Base-by-base conservation (phyloP, 2,329 filamentous ascomycete genomes). In the Whalleya microplaca region DNA sequence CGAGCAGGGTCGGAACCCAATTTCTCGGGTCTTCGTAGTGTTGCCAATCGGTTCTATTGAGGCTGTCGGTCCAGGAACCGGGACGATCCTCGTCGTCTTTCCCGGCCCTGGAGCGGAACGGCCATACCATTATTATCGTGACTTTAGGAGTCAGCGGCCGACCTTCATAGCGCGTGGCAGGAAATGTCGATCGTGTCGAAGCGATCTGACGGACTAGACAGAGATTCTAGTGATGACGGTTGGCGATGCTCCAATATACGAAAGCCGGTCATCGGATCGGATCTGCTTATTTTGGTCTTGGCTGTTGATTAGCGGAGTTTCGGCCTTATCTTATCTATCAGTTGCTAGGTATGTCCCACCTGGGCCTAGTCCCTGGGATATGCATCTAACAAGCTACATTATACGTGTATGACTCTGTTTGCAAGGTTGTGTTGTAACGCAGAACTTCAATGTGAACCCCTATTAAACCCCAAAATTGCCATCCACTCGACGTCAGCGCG, bases 1-100 rank as follows among this genome's bases (percentile, higher is more conserved):
- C 78, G 16, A 84, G 70, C 29, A 83, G 64, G 2, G 83, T 82
- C 21, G 79, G 78, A 47, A 83, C 73, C 72, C 85, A 76, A 58
- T 78, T 83, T 62, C 76, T 74, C 6, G 83, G 82, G 60, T 84
- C 80, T 49, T 75, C 78, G 69, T 82, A 83, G 56, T 82, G 80
- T 27, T 76, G 66, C 83, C 84, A 84, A 65, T 84, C 76, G 44
- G 74, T 78, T 48, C 73, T 70, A 65, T 78, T 80, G 63, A 80
- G 71, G 50, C 69, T 75, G 16, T 78, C 73, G 45, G 70, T 66
- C 75, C 77, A 78, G 43, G 72, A 66, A 66, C 76, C 61, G 66
- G 67, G 52, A 48, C 63, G 71, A 65, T 27, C 69, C 56, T 67
- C 59, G 48, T 65, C 63, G 23, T 66, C 61, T 58, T 67, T 62